Evolutionary conservation across 495 filamentous ascomycete genomes (phyloP).

Genomic region (Talaromyces liani): DNA sequence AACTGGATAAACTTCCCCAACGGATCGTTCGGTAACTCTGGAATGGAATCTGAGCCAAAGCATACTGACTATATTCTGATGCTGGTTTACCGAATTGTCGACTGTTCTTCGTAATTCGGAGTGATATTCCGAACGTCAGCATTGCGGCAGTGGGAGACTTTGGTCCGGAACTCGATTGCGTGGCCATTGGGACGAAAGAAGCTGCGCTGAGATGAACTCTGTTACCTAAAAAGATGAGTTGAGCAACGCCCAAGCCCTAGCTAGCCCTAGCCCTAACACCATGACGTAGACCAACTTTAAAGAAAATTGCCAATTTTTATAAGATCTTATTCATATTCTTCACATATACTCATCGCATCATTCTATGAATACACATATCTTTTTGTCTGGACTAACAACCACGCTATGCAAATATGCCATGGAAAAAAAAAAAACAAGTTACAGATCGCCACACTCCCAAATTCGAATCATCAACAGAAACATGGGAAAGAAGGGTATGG

Average conservation of each 20-base stretch:
- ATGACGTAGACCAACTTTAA: neutral
- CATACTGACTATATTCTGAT: neutral
- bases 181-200: neutral
- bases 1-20: neutral
- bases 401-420: conserved; percentile 9
- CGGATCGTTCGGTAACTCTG: conserved; percentile 3
- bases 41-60: neutral
- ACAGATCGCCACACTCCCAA: neutral
- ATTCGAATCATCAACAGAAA: neutral
- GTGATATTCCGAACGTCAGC: conserved; percentile 6
- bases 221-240: neutral
- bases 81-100: neutral
- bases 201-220: neutral
- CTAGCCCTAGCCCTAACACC: neutral
- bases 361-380: neutral
- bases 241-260: neutral
- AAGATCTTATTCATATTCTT: neutral
- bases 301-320: too few relatives aligned
- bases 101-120: neutral
- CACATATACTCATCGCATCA: neutral
- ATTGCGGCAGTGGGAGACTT: neutral
- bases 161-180: conserved; percentile 7
- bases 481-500: neutral
- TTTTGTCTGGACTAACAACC: conserved; percentile 1
- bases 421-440: neutral